Base-by-base conservation (phyloP, 2,329 filamentous ascomycete species). In the Clathrospora elynae region DNA sequence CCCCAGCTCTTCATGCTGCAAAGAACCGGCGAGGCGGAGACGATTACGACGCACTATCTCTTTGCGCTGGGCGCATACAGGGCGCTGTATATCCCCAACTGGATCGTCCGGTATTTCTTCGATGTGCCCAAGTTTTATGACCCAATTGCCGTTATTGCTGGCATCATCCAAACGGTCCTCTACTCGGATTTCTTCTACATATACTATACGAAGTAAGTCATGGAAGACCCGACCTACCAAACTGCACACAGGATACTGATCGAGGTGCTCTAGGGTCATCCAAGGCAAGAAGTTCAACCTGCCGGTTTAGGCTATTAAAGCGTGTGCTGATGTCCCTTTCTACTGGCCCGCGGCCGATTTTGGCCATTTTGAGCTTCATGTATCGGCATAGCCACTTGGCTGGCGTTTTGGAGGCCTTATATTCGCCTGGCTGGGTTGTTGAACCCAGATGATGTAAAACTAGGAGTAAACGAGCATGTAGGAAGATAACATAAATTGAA, bases 141-240 rank as follows among this genome's bases (percentile, higher is more conserved):
- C 68, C 88, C 85, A 53, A 95, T 96, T 57, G 87, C 91, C 13
- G 86, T 96, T 36, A 67, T 93, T 51, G 93, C 95, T 3, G 93
- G 93, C 9, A 80, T 97, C 42, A 76, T 97, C 53, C 93, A 99
- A 78, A 99, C 93, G 0, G 75, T 99, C 34, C 78, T 99, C 45
- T 99, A 99, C 77, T 95, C 90, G 53, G 93, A 99, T 76, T 99
- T 99, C 78, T 99, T 99, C 82, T 99, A 91, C 80, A 92, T 99
- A 65, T 99, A 99, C 78, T 99, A 96, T 76, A 96, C 87, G 47
- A 97, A 96, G 84, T 86, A 69, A 71, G 80, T 74, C 7, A 17
- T 4, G 17, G 3, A 12, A 3, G 6, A 19, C 16, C 3, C 14
- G 17, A 3, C 28, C n/a, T n/a, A n/a, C 11, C 11, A 4, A 6